Base-by-base conservation (phyloP, 2,329 filamentous ascomycete species). In the Neopestalotiopsis clavispora region DNA sequence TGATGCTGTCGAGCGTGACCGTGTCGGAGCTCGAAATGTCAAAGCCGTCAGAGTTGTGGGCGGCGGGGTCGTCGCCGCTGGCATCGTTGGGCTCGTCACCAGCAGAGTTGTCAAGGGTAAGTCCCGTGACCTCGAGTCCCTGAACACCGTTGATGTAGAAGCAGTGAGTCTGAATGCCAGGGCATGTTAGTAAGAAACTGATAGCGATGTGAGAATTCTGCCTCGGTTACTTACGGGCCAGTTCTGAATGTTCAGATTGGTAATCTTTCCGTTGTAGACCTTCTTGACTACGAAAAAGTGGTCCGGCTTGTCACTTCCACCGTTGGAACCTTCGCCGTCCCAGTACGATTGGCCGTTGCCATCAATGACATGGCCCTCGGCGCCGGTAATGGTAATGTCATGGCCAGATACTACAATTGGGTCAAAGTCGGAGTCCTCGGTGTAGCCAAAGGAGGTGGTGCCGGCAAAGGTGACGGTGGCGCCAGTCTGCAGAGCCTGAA, bases 311-410 rank as follows among this genome's bases (percentile, higher is more conserved):
- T 78, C 87, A 79, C 85, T 85, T 75, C 89, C 89, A 42, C 88
- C 87, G 75, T 88, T 89, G 74, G 78, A 77, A 45, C 89, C 89
- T 78, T 89, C 72, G 67, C 84, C 82, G 73, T 91, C 89, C 90
- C 89, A 91, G 85, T 86, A 91, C 23, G 79, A 76, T 7, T 82
- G 74, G 42, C 89, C 89, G 52, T 86, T 82, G 67, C 87, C 87
- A 73, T 91, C 82, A 65, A 91, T 84, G 20, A 83, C 78, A 69
- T 81, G 82, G 23, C 86, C 89, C 1, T 79, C 72, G 30, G 84
- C 84, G 60, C 86, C 87, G 7, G 81, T 81, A 52, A 91, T 82
- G 34, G 83, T 84, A 72, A 91, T 84, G 70, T 82, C 80, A 45
- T 78, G 85, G 49, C 90, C 91, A 1, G 85, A 86, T 71, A 92